These are phyloP conservation scores for Ilyonectria robusta DNA, from an alignment of 2,329 filamentous ascomycete genomes.

Conservation along the genomic window DNA sequence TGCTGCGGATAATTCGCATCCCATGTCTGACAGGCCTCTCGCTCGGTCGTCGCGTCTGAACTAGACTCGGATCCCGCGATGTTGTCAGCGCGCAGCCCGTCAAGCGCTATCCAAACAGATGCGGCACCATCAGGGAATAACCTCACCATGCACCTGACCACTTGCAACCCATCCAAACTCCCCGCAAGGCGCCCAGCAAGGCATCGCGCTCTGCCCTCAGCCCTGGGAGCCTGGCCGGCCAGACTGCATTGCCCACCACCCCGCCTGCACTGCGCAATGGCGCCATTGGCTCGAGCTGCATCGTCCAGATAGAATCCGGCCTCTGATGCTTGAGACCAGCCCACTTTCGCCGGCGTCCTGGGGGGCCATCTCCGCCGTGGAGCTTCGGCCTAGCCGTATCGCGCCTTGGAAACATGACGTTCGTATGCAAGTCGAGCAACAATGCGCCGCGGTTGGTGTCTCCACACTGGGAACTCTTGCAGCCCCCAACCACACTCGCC, in stretches of 20 bases:
- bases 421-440: slow-evolving; percentile 24
- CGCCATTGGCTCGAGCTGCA: slow-evolving; percentile 35
- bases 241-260: slow-evolving; percentile 41
- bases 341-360: slow-evolving; percentile 12
- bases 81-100: slow-evolving; percentile 8
- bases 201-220: slow-evolving; percentile 35
- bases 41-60: slow-evolving; percentile 10
- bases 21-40: not conserved
- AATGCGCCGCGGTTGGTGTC: slow-evolving; percentile 23
- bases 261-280: slow-evolving; percentile 14
- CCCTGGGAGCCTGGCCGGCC: slow-evolving; percentile 44
- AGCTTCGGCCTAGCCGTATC: slow-evolving; percentile 22
- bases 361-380: slow-evolving; percentile 10
- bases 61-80: not conserved
- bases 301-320: slow-evolving; percentile 30
- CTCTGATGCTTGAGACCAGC: slow-evolving; percentile 28
- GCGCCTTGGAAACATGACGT: slow-evolving; percentile 22
- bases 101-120: not conserved
- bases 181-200: slow-evolving; percentile 31
- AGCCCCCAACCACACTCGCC: slow-evolving; percentile 7
- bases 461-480: slow-evolving; percentile 5
- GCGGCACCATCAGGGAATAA: slow-evolving; percentile 18
- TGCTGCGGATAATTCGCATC: slow-evolving; percentile 5
- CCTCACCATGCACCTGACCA: slow-evolving; percentile 21
- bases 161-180: slow-evolving; percentile 32